A percentile compares a stretch with the other conserved stretches of the same genome.
Conservation (phyloP, 805 yeast genomes). For the Starmerella vaccinii region DNA sequence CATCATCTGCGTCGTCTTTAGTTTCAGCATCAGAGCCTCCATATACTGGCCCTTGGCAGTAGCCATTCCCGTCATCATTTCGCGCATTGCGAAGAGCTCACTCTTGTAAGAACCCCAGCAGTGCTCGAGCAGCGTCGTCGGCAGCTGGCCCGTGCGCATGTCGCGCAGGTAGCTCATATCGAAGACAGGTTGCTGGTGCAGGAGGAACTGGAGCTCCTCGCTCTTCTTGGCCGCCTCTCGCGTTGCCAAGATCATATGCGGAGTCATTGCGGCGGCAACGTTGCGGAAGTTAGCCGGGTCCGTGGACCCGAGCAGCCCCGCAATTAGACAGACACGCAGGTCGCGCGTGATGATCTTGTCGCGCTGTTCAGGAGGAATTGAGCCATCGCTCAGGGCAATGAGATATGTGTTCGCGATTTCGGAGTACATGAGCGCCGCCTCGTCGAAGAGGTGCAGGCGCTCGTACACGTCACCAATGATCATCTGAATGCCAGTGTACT, state of each 20-base stretch:
- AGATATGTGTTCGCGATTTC: slow-evolving; percentile 51
- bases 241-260: slow-evolving; percentile 58
- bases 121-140: slow-evolving; percentile 11
- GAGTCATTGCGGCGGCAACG: slow-evolving; percentile 39
- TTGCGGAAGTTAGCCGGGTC: slow-evolving; percentile 13
- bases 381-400: slow-evolving; percentile 40
- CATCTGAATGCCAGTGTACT: slow-evolving; percentile 82
- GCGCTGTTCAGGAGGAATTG: slow-evolving; percentile 36
- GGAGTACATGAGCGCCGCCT: slow-evolving; percentile 57
- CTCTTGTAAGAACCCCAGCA: slow-evolving; percentile 42
- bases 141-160: slow-evolving; percentile 10
- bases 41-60: slow-evolving; percentile 57
- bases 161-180: slow-evolving; percentile 19
- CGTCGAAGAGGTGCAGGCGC: slow-evolving; percentile 46
- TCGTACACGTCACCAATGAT: slow-evolving; percentile 84
- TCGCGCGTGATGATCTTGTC: slow-evolving; percentile 60
- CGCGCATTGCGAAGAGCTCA: slow-evolving; percentile 70
- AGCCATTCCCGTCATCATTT: slow-evolving; percentile 60
- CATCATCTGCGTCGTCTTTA: slow-evolving; percentile 62
- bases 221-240: slow-evolving; percentile 42
- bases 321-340: slow-evolving; percentile 55
- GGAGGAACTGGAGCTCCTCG: slow-evolving; percentile 25
- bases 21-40: slow-evolving; percentile 50
- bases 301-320: slow-evolving; percentile 38
- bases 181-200: slow-evolving; percentile 15